Conservation (phyloP, 768 basidiomycete genomes). For the Mycena vitilis region DNA sequence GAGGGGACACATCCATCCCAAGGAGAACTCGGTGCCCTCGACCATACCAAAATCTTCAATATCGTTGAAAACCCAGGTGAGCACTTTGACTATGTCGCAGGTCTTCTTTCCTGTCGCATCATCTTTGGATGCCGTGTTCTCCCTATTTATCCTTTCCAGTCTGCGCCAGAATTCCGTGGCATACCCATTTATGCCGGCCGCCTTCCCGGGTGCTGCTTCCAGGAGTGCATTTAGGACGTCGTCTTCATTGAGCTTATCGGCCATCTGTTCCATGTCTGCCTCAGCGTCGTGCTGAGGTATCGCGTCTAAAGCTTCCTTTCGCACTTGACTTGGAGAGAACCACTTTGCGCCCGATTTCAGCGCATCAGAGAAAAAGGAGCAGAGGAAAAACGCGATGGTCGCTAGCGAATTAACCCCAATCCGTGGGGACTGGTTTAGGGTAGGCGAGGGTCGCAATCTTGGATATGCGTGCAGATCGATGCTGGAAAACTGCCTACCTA, state of each 20-base stretch:
- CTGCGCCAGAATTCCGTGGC: not conserved
- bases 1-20: no score
- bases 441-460: no score
- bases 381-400: no score
- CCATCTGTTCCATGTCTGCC: not conserved
- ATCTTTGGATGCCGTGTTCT: not conserved
- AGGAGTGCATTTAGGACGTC: not conserved
- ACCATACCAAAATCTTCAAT: no score
- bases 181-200: conserved; percentile 1
- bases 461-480: no score
- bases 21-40: no score
- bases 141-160: not conserved
- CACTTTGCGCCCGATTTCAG: no score
- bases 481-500: no score
- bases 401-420: no score
- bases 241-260: not conserved
- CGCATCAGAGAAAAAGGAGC: no score
- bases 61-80: conserved; percentile 1
- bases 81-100: not conserved
- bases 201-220: not conserved
- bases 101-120: not conserved
- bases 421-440: no score
- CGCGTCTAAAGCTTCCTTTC: not conserved
- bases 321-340: no score
- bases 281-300: not conserved